Conservation (phyloP, 2,329 filamentous ascomycete genomes). For the Fulvia fulva region DNA sequence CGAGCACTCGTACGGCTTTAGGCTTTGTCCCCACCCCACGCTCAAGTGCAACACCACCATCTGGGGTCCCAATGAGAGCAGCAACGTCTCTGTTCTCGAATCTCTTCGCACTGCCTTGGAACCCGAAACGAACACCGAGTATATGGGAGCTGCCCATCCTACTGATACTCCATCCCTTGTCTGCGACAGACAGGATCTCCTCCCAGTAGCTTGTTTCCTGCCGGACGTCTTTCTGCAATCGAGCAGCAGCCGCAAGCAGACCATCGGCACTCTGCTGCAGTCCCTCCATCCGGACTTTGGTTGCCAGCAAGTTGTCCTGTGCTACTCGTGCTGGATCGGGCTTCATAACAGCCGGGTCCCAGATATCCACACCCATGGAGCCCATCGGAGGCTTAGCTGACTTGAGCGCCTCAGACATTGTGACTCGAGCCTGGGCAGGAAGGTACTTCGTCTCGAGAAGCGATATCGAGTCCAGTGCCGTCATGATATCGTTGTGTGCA, state of each 20-base stretch:
- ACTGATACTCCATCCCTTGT: slow-evolving; percentile 82
- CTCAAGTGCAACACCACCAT: slow-evolving; percentile 74
- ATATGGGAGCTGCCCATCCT: slow-evolving; percentile 55
- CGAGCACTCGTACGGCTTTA: slow-evolving; percentile 63
- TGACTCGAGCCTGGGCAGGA: slow-evolving; percentile 64
- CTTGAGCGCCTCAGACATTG: slow-evolving; percentile 68
- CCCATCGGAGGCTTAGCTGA: slow-evolving; percentile 65
- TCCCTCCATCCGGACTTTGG: slow-evolving; percentile 74
- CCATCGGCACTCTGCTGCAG: slow-evolving; percentile 71
- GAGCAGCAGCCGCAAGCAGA: slow-evolving; percentile 65
- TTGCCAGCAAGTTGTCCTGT: slow-evolving; percentile 46
- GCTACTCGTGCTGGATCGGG: slow-evolving; percentile 49
- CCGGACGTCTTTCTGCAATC: slow-evolving; percentile 71
- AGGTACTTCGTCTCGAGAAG: slow-evolving; percentile 69
- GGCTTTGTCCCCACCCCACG: slow-evolving; percentile 54
- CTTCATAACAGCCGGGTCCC: slow-evolving; percentile 48
- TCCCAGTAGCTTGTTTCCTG: slow-evolving; percentile 86
- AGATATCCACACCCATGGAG: slow-evolving; percentile 65
- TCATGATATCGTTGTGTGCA: slow-evolving; percentile 57
- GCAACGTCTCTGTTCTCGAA: slow-evolving; percentile 73
- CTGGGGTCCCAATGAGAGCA: slow-evolving; percentile 67
- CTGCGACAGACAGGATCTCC: slow-evolving; percentile 73
- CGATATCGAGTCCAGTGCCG: slow-evolving; percentile 77
- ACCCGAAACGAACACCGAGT: slow-evolving; percentile 84
- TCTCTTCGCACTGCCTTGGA: slow-evolving; percentile 63